Evolutionary conservation across 345 rosid species (phyloP).

Genomic region (Ricinus communis): DNA sequence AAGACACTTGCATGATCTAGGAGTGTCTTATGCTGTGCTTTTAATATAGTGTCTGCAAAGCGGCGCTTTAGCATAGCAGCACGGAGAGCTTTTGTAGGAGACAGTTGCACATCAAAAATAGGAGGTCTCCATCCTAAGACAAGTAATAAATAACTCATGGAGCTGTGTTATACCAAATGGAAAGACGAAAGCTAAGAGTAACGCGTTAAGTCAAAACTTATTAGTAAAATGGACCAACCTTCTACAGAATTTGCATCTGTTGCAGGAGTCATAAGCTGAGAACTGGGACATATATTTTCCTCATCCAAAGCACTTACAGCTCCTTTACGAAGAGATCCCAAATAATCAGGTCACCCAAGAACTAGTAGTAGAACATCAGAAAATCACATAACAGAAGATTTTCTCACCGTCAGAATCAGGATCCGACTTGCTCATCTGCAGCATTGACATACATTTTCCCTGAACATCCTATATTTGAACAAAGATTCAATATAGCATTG

Average conservation of each 20-base stretch:
- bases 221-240: conserved; percentile 40
- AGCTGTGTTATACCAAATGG: not conserved
- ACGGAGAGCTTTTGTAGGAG: conserved; percentile 78
- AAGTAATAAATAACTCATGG: not conserved
- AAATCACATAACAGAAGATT: conserved; percentile 18
- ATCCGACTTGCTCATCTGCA: conserved; percentile 57
- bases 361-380: conserved; percentile 22
- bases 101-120: conserved; percentile 45
- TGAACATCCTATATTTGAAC: conserved; percentile 39
- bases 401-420: conserved; percentile 73
- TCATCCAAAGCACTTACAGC: conserved; percentile 63
- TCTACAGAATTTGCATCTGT: conserved; percentile 41
- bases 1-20: conserved; percentile 52
- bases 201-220: not conserved
- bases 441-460: conserved; percentile 39
- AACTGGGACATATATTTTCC: conserved; percentile 43
- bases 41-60: conserved; percentile 70
- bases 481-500: not conserved
- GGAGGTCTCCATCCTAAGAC: conserved; percentile 47
- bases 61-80: conserved; percentile 74
- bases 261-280: conserved; percentile 39
- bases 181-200: not conserved
- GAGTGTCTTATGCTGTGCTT: conserved; percentile 64
- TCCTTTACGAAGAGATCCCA: conserved; percentile 42
- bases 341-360: conserved; percentile 22